Evolutionary conservation across 768 basidiomycete species (phyloP), one percentile per base, ranked within the genome.

Genomic region (Krasilnikovozyma curviuscula): DNA sequence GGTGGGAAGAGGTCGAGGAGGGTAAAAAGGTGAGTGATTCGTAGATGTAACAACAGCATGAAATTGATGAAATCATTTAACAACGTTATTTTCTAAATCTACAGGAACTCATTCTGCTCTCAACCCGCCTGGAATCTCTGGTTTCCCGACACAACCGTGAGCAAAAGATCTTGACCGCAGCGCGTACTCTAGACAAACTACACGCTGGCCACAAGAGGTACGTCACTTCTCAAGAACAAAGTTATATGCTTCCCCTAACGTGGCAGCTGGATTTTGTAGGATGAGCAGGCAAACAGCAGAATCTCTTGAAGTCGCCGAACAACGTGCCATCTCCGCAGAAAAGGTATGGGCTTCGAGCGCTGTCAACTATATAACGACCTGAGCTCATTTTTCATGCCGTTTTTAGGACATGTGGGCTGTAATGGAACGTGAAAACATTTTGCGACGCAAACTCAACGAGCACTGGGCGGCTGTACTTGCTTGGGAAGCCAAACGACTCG

Each of bases 1-100:
- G 71, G 46, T 72, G 77, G 52, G 79, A 81, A 40, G 74, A 79
- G 56, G 74, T 79, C 14, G 78, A 81, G 49, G 73, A 73, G 28
- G 67, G 78, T 54, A 81, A 79, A 65, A 76, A 76, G 69, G 78
- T 77, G 52, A 31, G 69, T 53, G 8, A 0, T 28, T 2, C n/a
- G 5, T 19, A n/a, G n/a, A n/a, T n/a, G n/a, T n/a, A n/a, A n/a
- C n/a, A n/a, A n/a, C n/a, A n/a, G n/a, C 33, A 24, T 8, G 43
- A 13, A 27, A 13, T 35, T 23, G 23, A 35, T 23, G 5, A n/a
- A 9, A 32, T 38, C 32, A 8, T 19, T 42, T 28, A 18, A n/a
- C 5, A 28, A 14, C 31, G 28, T 31, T 39, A 1, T 0, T 21
- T 23, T 33, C 14, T 19, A 5, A 3, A 18, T 35, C 10, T 23